Evolutionary conservation across 2,329 filamentous ascomycete genomes (phyloP).

Genomic region (Aspergillus neoniger): DNA sequence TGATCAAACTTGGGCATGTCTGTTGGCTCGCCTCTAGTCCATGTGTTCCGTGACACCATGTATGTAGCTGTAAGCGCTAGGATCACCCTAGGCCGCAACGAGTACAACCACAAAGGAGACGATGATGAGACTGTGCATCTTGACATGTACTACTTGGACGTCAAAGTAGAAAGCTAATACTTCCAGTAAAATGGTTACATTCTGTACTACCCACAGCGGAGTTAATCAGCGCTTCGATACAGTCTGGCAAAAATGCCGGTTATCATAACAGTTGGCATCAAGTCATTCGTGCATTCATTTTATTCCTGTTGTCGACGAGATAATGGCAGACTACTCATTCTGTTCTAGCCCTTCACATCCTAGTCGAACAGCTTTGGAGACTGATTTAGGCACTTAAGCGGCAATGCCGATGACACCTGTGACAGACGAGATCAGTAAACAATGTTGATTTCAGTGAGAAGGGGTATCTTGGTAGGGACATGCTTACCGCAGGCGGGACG

Average conservation of each 20-base stretch:
- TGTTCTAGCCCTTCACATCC: constrained; percentile 14
- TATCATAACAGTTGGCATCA: constrained; percentile 1
- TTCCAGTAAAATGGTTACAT: not conserved
- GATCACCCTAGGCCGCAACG: not conserved
- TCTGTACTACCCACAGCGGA: not conserved
- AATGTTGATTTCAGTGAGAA: not conserved
- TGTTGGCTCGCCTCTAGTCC: not conserved
- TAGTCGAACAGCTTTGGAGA: constrained; percentile 18
- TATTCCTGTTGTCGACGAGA: constrained; percentile 20
- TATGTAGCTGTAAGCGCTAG: not conserved
- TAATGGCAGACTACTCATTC: constrained; percentile 14
- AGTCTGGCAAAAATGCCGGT: not conserved
- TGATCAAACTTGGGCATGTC: not conserved
- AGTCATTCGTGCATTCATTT: constrained; percentile 7
- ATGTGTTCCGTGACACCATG: not conserved
- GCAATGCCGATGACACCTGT: constrained; percentile 86
- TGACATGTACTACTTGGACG: not conserved
- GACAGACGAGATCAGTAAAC: constrained; percentile 1
- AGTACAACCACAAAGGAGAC: not conserved
- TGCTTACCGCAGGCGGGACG: constrained; percentile 89
- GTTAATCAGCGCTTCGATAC: not conserved
- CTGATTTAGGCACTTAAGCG: constrained; percentile 53
- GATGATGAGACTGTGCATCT: not conserved
- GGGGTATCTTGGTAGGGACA: not conserved
- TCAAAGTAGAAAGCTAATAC: not conserved